A percentile compares a stretch with the other conserved stretches of the same genome.
These are phyloP conservation scores for Metschnikowia shivogae DNA, from an alignment of 805 yeast species.

Conservation along the genomic window DNA sequence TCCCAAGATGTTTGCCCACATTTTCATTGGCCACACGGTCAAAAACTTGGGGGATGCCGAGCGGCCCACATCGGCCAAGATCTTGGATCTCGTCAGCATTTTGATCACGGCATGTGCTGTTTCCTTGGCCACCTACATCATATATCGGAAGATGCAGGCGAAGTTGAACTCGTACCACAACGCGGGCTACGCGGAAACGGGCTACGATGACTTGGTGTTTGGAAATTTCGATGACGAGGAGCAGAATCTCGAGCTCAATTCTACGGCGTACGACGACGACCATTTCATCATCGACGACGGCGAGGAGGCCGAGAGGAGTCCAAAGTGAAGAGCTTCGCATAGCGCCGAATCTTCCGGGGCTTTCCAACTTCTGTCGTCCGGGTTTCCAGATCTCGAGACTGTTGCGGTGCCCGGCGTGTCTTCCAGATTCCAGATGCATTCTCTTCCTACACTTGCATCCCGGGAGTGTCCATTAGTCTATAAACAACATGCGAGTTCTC, in stretches of 20 bases:
- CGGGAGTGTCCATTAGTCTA: conserved; percentile 17
- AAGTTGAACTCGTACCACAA: conserved; percentile 30
- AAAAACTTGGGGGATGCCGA: conserved; percentile 60
- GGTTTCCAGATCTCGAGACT: no score
- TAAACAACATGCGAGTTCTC: conserved; percentile 38
- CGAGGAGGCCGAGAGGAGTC: conserved; percentile 11
- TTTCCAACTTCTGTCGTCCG: no score
- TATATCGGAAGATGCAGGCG: conserved; percentile 53
- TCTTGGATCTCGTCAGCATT: conserved; percentile 63
- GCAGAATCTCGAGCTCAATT: conserved; percentile 30
- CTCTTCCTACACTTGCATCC: neutral
- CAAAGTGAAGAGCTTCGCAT: no score
- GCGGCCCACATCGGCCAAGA: conserved; percentile 45
- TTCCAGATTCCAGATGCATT: no score
- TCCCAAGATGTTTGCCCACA: conserved; percentile 74
- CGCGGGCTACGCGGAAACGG: conserved; percentile 9
- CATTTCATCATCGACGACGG: conserved; percentile 39
- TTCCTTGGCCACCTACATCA: conserved; percentile 56
- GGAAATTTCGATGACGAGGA: conserved; percentile 40
- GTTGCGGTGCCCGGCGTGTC: no score
- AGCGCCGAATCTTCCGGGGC: no score
- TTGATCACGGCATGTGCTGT: conserved; percentile 53
- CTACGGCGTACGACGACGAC: conserved; percentile 38
- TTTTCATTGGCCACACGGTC: conserved; percentile 74
- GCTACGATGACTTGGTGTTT: conserved; percentile 33